phyloP scores from a whole-genome alignment of 139 green algal species.

The Nannochloris sp. region DNA sequence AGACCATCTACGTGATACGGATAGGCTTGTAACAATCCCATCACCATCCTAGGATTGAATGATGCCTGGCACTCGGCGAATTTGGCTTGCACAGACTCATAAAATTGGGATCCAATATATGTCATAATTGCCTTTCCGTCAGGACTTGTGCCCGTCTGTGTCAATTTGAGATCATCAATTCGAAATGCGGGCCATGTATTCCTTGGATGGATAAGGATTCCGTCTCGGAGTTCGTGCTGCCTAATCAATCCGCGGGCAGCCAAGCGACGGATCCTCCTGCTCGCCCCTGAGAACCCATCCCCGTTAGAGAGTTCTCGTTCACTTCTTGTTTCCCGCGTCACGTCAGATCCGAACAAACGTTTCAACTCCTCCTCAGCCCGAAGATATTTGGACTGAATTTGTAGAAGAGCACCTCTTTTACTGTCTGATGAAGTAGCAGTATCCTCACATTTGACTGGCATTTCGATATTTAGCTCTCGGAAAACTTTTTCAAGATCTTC shows the following conservation, averaged over 20 bases:
- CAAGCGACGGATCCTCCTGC: slow-evolving; percentile 14
- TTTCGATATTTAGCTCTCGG: slow-evolving; percentile 49
- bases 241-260: slow-evolving; percentile 31
- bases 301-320: slow-evolving; percentile 23
- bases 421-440: neutral
- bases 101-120: slow-evolving; percentile 18
- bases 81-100: slow-evolving; percentile 31
- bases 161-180: slow-evolving; percentile 26
- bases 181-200: slow-evolving; percentile 51
- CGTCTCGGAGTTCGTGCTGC: slow-evolving; percentile 24
- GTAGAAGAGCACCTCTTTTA: slow-evolving; percentile 37
- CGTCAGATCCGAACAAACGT: slow-evolving; percentile 67
- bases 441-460: neutral
- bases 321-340: slow-evolving; percentile 43
- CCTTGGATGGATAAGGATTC: slow-evolving; percentile 47
- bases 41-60: slow-evolving; percentile 71
- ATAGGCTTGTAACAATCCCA: slow-evolving; percentile 42
- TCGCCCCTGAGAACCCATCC: slow-evolving; percentile 8
- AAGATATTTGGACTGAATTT: slow-evolving; percentile 45
- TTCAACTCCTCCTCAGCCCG: slow-evolving; percentile 66
- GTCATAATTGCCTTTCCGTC: slow-evolving; percentile 34
- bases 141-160: slow-evolving; percentile 31
- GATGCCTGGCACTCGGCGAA: slow-evolving; percentile 44
- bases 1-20: slow-evolving; percentile 87
- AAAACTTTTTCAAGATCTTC: slow-evolving; percentile 59